Evolutionary conservation across 1,139 yeast species (phyloP), one percentile per base, ranked within the genome.

Genomic region (Kazachstania sp.): DNA sequence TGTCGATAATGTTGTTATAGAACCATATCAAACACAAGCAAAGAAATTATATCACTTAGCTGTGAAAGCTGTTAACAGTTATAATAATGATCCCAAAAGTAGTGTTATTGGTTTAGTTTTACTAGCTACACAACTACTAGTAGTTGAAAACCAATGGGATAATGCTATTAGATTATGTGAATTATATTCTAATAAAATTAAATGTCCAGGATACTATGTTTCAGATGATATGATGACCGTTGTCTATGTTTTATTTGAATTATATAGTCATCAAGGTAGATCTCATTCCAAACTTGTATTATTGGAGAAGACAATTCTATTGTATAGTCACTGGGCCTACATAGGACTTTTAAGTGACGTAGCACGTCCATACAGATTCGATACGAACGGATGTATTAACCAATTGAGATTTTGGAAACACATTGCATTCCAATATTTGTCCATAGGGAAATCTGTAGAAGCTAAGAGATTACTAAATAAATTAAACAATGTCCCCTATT

Each of bases 381-480:
- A 23, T 23, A 9, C 6, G 5, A 9, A 13, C 2, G 8, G 28
- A 12, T 34, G 48, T 9, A 49, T 51, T 23, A 28, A n/a, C 11
- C 26, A 28, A 15, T 18, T 45, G 46, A 65, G 70, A 44, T 75
- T 75, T 51, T 69, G 74, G 56, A 76, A 73, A 51, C 69, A 70
- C 41, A 59, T 79, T 41, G 79, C 75, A 0, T 72, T 79, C 54
- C 73, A 77, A 52, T 65, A 73, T 44, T 64, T 69, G 19, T 57
- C 63, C 5, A 45, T 56, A 13, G 59, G 53, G 13, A 68, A 71
- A 48, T 58, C 64, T 26, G 57, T 54, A 3, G 57, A 61, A 26
- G 67, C 75, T 1, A 56, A 56, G 26, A 53, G 61, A 20, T 41
- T 60, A 4, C 51, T 62, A 30, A 44, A 47, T 28, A 44, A 48